Evolutionary conservation across 139 green algal species (phyloP), one percentile per base, ranked within the genome.

Genomic region (Coccomyxa sp.): DNA sequence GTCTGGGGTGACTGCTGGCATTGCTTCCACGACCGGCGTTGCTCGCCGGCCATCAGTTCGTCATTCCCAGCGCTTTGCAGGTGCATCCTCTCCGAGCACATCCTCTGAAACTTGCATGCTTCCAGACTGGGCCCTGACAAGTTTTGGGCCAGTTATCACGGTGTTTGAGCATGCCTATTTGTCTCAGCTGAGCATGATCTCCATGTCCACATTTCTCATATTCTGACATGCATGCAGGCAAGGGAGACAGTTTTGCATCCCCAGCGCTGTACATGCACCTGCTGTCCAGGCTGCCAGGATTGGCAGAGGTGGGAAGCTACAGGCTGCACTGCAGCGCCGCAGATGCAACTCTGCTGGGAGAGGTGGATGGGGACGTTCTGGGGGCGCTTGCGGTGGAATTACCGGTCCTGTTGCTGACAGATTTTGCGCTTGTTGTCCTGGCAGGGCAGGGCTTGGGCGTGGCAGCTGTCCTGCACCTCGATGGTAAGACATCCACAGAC

Each of bases 21-120:
- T 90, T 0, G 88, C 88, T 28, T 77, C 80, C 81, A 82, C 77
- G 27, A 81, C 83, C 13, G 88, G 88, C 12, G 32, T 91, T 1
- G 30, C 79, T 14, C 75, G 67, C 79, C 59, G 38, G 18, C 28
- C 79, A 0, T 27, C 38, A 51, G 68, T 75, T 1, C 85, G 79
- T 11, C 66, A 81, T n/a, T 1, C 45, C 10, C 81, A 67, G 23
- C 76, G 81, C 38, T 18, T 67, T n/a, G 25, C 78, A 82, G 78
- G 78, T 82, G n/a, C 38, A 51, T 51, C 7, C 3, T 51, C 7
- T 51, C n/a, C 7, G 38, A 51, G 38, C 38, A 51, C 38, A 51
- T 51, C 38, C 38, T 7, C 38, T 11, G 7, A 51, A 51, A 51
- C 7, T 7, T 51, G 38, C 38, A 51, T 51, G 38, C 38, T 51